Percentiles rank a stretch among this genome's conserved stretches.
Evolutionary conservation across 768 basidiomycete genomes (phyloP).

Genomic region (Mycena leptocephala): DNA sequence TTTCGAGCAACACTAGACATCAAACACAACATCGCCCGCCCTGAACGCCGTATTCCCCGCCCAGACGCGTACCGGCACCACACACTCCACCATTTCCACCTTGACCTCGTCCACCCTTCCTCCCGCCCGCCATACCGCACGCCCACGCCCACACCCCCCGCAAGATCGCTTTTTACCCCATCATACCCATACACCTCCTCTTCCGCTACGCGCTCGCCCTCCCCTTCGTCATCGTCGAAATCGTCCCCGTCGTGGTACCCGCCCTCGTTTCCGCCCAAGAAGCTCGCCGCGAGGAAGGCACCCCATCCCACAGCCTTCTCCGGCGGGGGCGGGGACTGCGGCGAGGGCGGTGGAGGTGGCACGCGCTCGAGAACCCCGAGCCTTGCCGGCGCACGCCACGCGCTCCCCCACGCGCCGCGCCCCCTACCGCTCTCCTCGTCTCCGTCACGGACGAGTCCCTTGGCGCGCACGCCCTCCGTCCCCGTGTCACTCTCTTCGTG

Average conservation of each 20-base stretch:
- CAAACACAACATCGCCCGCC: constrained; percentile 84
- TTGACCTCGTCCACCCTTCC: constrained; percentile 77
- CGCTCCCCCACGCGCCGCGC: constrained; percentile 80
- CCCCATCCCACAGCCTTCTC: constrained; percentile 55
- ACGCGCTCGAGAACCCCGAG: constrained; percentile 62
- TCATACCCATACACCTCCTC: constrained; percentile 58
- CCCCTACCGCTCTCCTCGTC: constrained; percentile 19
- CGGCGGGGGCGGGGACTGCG: constrained; percentile 38
- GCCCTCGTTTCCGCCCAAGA: constrained; percentile 55
- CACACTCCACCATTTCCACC: constrained; percentile 94
- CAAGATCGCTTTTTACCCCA: constrained; percentile 63
- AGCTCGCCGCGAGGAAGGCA: constrained; percentile 56
- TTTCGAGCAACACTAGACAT: constrained; percentile 59
- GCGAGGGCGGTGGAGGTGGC: constrained; percentile 35
- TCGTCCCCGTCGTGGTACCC: constrained; percentile 75
- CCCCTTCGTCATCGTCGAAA: constrained; percentile 55
- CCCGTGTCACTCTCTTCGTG: constrained; percentile 60
- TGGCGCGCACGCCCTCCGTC: constrained; percentile 68
- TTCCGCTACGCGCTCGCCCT: constrained; percentile 44
- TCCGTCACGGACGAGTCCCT: constrained; percentile 72
- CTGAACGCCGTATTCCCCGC: constrained; percentile 92
- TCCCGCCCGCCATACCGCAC: constrained; percentile 70
- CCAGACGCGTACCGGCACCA: constrained; percentile 91
- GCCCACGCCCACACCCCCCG: constrained; percentile 67
- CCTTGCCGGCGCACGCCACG: constrained; percentile 71